Conservation (phyloP, 768 basidiomycete genomes). For the Termitomyces sp. region DNA sequence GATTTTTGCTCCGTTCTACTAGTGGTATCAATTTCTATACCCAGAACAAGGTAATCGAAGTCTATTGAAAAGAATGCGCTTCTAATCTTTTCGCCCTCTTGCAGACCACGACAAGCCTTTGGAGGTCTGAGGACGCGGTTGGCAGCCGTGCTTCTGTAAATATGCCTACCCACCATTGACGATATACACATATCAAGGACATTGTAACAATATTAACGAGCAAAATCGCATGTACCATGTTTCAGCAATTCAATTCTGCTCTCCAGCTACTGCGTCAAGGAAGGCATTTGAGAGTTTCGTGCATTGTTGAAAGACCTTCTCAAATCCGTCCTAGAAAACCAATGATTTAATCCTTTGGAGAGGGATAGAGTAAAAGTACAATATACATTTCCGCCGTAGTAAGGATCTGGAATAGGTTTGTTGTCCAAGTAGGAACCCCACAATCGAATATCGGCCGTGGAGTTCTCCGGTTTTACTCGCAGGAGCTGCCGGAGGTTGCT, state of each 20-base stretch:
- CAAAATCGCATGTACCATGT: background rate
- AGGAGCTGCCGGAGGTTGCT: slow-evolving; percentile 67
- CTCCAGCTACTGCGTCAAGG: slow-evolving; percentile 58
- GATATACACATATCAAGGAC: background rate
- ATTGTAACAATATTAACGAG: background rate
- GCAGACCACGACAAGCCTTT: slow-evolving; percentile 89
- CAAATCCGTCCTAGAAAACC: slow-evolving; percentile 55
- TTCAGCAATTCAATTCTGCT: slow-evolving; percentile 16
- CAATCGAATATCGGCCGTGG: slow-evolving; percentile 67
- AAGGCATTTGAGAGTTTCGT: slow-evolving; percentile 74
- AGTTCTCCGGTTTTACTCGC: slow-evolving; percentile 45
- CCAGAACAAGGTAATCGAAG: slow-evolving; percentile 71
- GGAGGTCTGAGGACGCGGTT: slow-evolving; percentile 85
- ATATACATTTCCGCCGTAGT: slow-evolving; percentile 69
- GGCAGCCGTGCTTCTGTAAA: slow-evolving; percentile 78
- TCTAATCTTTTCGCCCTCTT: background rate
- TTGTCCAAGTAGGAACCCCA: slow-evolving; percentile 79
- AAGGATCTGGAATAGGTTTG: slow-evolving; percentile 79
- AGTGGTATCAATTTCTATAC: slow-evolving; percentile 96
- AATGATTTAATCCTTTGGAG: background rate
- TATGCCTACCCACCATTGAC: slow-evolving; percentile 77
- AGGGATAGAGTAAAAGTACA: background rate
- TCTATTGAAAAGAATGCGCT: background rate
- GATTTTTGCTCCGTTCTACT: slow-evolving; percentile 6
- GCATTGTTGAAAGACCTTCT: slow-evolving; percentile 77